Evolutionary conservation across 2,329 filamentous ascomycete genomes (phyloP).

Genomic region (Talaromyces sp.): DNA sequence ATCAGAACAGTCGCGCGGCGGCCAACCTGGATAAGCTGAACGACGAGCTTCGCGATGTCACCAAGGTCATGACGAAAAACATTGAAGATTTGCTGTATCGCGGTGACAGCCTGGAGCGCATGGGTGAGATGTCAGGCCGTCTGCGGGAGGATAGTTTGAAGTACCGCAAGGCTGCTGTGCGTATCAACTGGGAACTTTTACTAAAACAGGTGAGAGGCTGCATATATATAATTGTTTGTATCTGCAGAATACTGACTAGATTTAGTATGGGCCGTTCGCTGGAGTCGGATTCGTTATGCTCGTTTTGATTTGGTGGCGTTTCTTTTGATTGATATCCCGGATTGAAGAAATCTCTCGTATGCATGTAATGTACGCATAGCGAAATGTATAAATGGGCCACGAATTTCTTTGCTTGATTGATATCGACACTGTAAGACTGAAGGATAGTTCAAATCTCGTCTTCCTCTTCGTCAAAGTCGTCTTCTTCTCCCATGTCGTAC

Average conservation of each 20-base stretch:
- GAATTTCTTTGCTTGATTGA: background rate
- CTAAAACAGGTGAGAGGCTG: conserved; percentile 65
- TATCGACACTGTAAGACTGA: background rate
- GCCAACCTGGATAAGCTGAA: conserved; percentile 95
- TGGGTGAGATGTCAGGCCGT: conserved; percentile 89
- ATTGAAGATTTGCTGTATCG: conserved; percentile 96
- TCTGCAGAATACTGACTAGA: conserved; percentile 18
- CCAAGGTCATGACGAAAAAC: conserved; percentile 99
- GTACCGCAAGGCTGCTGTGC: conserved; percentile 84
- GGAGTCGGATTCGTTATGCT: conserved; percentile 76
- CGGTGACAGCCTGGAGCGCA: conserved; percentile 88
- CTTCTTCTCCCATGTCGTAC: conserved; percentile 94
- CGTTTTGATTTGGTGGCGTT: conserved; percentile 86
- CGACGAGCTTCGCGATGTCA: conserved; percentile 94
- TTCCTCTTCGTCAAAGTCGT: conserved; percentile 95
- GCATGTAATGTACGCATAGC: conserved; percentile 22
- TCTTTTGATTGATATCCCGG: conserved; percentile 57
- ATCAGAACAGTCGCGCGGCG: conserved; percentile 83
- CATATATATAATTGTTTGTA: background rate
- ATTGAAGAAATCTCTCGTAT: conserved; percentile 20
- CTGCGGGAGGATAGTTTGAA: conserved; percentile 90
- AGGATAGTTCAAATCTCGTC: conserved; percentile 67
- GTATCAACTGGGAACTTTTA: conserved; percentile 97
- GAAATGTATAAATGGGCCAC: conserved; percentile 2
- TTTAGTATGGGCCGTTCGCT: conserved; percentile 78